Evolutionary conservation across 2,329 filamentous ascomycete species (phyloP), one percentile per base, ranked within the genome.

Genomic region (Penicillium digitatum): DNA sequence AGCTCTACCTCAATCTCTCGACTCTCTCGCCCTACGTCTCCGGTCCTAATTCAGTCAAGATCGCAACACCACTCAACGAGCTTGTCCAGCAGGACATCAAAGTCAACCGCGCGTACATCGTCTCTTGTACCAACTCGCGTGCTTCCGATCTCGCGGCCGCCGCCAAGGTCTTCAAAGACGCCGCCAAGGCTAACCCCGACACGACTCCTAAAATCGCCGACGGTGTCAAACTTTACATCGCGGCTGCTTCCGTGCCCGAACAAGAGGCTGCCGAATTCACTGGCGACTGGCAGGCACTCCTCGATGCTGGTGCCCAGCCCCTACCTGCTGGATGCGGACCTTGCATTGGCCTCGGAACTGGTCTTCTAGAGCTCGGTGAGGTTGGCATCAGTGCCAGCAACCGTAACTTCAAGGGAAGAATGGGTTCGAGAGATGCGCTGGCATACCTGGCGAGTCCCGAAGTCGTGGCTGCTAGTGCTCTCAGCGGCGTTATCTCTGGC

Each of bases 361-460:
- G 92, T 35, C 79, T 96, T 0, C 81, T 96, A 0, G 87, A 96
- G 71, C 81, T 83, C 2, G 90, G 89, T n/a, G 91, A 96, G 75
- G 85, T 91, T 10, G 91, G 91, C 22, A 92, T 96, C 63, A 86
- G 81, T 57, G 89, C 90, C 0, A 86, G 81, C 48, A 96, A 96
- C 77, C 81, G 92, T 11, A 96, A 96, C 72, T 96, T 92, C 79
- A 91, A 92, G 73, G 92, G 91, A 0, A 84, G 92, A 3, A 95
- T 96, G 89, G 92, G 92, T 3, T 87, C 82, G 14, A 85, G 82
- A 3, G 84, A 89, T 5, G 89, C 90, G 0, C 86, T 90, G 66
- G 90, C 90, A 0, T 96, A 96, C 70, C 85, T 96, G 0, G 88
- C 87, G 6, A 93, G 88, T 62, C 92, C 94, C 0, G 92, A 96